Evolutionary conservation across 805 yeast species (phyloP), one percentile per base, ranked within the genome.

Genomic region (Candida vartiovaarae): DNA sequence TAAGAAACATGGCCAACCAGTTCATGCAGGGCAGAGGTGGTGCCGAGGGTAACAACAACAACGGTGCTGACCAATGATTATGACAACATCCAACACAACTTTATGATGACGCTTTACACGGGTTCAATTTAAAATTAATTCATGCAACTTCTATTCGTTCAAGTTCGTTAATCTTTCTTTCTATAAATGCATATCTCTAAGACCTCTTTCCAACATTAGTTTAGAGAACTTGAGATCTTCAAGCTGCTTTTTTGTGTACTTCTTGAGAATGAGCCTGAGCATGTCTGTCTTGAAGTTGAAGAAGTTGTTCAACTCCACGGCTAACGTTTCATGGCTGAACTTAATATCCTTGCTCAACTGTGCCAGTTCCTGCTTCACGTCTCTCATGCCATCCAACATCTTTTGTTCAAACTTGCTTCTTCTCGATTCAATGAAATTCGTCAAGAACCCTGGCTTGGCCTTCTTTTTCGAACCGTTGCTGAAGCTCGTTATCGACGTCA

Each of bases 1-100:
- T 88, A 37, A 79, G 72, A 62, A 76, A 82, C 50, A 66, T 84
- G 78, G 93, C 90, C 31, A 73, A 69, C 45, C 82, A 72, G 55
- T 80, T 87, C 59, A 74, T 82, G 75, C 62, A 63, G 41, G 63
- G 50, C 41, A 30, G 35, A 20, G 34, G 24, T 15, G 42, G 27
- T 32, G 32, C 36, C n/a, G 31, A 36, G 5, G 34, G 34, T 11
- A 2, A 32, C 34, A 11, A 11, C 34, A 32, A 32, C 34, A 11
- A 11, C n/a, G 20, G 25, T 2, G 36, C 36, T 39, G 6, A 36
- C 36, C 36, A 41, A 27, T 40, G 32, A 10, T 39, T 25, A 25
- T 11, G 20, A 15, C 20, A 15, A 15, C 20, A 15, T 15, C 20
- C 20, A 15, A 15, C 20, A 15, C 20, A 15, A 15, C 20, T 15